These are phyloP conservation scores for Podaxis sp. DNA, from an alignment of 768 basidiomycete species.

Conservation along the genomic window DNA sequence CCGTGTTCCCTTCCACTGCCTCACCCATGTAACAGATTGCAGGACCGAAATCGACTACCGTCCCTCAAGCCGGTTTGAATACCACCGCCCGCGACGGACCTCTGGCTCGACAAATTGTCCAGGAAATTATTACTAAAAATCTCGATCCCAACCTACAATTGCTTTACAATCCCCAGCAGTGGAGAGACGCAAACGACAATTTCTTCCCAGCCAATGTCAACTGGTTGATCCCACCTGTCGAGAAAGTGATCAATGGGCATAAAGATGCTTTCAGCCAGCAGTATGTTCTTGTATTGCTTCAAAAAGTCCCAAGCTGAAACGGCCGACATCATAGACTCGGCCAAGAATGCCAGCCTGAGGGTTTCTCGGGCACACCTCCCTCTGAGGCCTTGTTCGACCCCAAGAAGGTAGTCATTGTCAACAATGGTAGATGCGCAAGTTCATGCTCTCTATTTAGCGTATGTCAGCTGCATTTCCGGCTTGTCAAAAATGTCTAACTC, in stretches of 20 bases:
- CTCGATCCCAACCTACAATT: slow-evolving; percentile 43
- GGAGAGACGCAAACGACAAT: slow-evolving; percentile 44
- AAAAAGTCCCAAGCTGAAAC: not conserved
- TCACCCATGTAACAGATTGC: slow-evolving; percentile 36
- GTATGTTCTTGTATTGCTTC: slow-evolving; percentile 22
- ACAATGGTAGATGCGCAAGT: slow-evolving; percentile 57
- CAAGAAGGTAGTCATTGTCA: slow-evolving; percentile 52
- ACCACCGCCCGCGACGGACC: slow-evolving; percentile 50
- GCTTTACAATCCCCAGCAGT: slow-evolving; percentile 50
- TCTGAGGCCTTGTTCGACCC: slow-evolving; percentile 48
- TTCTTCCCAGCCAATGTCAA: slow-evolving; percentile 40
- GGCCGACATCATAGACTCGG: slow-evolving; percentile 37
- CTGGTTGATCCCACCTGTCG: slow-evolving; percentile 50
- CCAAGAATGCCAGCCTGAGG: slow-evolving; percentile 37
- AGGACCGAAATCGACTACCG: slow-evolving; percentile 51
- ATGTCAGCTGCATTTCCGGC: slow-evolving; percentile 23
- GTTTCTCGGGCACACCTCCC: slow-evolving; percentile 36
- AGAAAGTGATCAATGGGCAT: slow-evolving; percentile 46
- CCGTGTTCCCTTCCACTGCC: not conserved
- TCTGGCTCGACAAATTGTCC: slow-evolving; percentile 50
- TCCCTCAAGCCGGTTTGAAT: slow-evolving; percentile 57
- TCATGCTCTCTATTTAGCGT: slow-evolving; percentile 50
- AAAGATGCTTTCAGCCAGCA: slow-evolving; percentile 53
- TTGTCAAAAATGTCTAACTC: not conserved
- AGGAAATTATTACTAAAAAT: slow-evolving; percentile 38